Base-by-base conservation (phyloP, 345 rosid genomes). In the Salix dunnii region DNA sequence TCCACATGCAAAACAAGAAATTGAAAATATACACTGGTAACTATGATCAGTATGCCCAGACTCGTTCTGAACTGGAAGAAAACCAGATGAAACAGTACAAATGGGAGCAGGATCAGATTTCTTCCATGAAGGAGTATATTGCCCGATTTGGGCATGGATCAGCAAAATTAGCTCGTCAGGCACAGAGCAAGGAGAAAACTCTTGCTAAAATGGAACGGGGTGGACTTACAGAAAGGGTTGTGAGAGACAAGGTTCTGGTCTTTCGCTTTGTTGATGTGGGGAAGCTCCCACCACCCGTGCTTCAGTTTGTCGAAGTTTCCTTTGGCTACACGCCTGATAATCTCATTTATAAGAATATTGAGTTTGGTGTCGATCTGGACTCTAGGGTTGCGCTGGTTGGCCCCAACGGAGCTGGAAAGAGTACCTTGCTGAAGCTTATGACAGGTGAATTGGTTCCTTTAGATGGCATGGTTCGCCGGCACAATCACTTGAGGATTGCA, bases 81-180 rank as follows among this genome's bases (percentile, higher is more conserved):
- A 96, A 96, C 83, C 98, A 96, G 86, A 96, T 96, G 99, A 96
- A 96, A 79, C 97, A 96, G 73, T 96, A 94, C 89, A 89, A 87
- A 83, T 96, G 98, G 99, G 99, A 96, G 87, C 98, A 94, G 89
- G 98, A 96, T 85, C 99, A 96, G 88, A 96, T 96, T 80, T 72
- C 98, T 75, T 82, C 88, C 53, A 96, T 96, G 99, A 96, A 96
- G 87, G 99, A 96, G 77, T 96, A 96, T 83, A 96, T 96, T 76
- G 99, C 99, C 76, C 87, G 98, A 71, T 96, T 96, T 68, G 99
- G 99, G 67, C 99, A 96, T 74, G 99, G 99, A 64, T 94, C 99
- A 30, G 99, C 99, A 30, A 96, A 96, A 79, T 90, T 96, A 43
- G 99, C 99, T 36, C 97, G 99, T 42, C 99, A 96, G 69, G 98